These are phyloP conservation scores for Scheffersomyces parashehatae DNA, from an alignment of 1,139 yeast species.

Conservation along the genomic window DNA sequence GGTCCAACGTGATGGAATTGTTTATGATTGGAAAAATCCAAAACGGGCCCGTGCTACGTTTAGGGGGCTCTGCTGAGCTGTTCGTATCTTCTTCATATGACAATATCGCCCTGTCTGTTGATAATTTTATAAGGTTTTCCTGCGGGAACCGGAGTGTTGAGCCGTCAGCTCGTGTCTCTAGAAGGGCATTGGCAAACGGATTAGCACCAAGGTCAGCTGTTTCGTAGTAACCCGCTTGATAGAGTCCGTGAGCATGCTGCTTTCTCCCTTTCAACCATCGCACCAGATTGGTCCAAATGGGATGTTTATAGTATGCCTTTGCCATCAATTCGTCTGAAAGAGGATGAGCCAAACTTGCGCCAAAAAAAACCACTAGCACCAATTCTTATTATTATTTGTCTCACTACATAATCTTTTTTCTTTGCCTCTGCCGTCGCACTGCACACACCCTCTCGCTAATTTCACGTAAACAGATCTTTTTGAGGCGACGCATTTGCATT, in stretches of 20 bases:
- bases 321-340: neutral
- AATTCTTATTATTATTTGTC: neutral
- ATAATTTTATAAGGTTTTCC: constrained; percentile 25
- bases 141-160: constrained; percentile 18
- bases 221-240: constrained; percentile 14
- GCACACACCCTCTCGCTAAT: neutral
- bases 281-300: constrained; percentile 26
- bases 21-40: constrained; percentile 12
- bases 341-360: neutral
- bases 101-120: constrained; percentile 8
- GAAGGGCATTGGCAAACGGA: constrained; percentile 25
- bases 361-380: constrained; percentile 10
- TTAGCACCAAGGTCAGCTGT: constrained; percentile 14
- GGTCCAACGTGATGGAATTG: constrained; percentile 4
- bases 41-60: neutral
- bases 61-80: neutral
- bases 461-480: no score
- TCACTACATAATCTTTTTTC: neutral
- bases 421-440: neutral
- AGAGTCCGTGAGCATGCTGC: constrained; percentile 18
- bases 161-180: constrained; percentile 22
- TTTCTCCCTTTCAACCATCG: constrained; percentile 21
- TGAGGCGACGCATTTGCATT: no score
- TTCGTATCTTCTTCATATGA: no score
- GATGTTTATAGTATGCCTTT: constrained; percentile 18